Evolutionary conservation across 352 stramenopile species (phyloP).

Genomic region (Phytophthora niederhauseri): DNA sequence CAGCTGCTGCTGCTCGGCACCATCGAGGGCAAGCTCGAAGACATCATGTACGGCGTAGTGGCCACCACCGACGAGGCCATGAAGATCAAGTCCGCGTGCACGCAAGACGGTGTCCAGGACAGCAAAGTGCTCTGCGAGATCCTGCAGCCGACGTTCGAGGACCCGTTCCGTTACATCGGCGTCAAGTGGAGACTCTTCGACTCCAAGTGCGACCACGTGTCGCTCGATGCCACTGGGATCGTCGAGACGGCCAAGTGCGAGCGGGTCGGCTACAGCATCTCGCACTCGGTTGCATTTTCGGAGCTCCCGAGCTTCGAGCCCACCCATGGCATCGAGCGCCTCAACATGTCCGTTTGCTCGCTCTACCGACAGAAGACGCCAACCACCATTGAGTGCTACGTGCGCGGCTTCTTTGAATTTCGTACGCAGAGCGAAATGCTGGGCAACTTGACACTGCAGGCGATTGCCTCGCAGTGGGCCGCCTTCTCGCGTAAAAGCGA

Average conservation of each 20-base stretch:
- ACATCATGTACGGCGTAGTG: conserved; percentile 35
- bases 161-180: conserved; percentile 32
- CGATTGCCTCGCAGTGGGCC: conserved; percentile 25
- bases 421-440: conserved; percentile 22
- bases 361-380: conserved; percentile 33
- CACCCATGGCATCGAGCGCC: conserved; percentile 30
- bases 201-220: conserved; percentile 26
- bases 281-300: conserved; percentile 42
- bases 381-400: conserved; percentile 38
- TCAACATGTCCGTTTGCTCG: conserved; percentile 37
- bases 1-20: conserved; percentile 29
- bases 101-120: conserved; percentile 25
- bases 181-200: conserved; percentile 36
- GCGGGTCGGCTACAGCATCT: conserved; percentile 41
- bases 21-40: conserved; percentile 30
- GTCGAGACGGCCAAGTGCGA: conserved; percentile 14
- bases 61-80: conserved; percentile 26
- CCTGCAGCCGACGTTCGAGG: conserved; percentile 22
- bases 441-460: conserved; percentile 20
- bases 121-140: conserved; percentile 32
- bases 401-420: conserved; percentile 36
- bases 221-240: conserved; percentile 33
- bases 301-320: conserved; percentile 26
- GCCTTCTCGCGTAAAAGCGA: conserved; percentile 26
- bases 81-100: conserved; percentile 26